Percentiles rank a stretch among this genome's conserved stretches.
Conservation (phyloP, 1,139 yeast species). For the Yamadazyma oceani region DNA sequence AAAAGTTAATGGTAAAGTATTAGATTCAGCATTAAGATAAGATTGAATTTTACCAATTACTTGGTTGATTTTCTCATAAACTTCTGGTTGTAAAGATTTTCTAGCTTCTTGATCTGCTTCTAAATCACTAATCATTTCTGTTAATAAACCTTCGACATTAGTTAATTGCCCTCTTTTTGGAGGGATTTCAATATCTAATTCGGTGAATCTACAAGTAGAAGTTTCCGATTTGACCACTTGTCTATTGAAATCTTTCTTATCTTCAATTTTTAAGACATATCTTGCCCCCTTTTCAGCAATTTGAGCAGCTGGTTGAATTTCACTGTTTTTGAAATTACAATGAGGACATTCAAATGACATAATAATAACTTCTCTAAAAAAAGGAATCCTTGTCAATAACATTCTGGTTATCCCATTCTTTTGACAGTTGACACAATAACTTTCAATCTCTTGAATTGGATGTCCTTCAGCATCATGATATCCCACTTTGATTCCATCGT, state of each 20-base stretch:
- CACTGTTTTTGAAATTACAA: conserved; percentile 88
- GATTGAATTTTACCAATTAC: conserved; percentile 62
- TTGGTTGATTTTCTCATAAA: conserved; percentile 70
- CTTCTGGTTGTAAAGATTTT: conserved; percentile 68
- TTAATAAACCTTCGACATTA: conserved; percentile 83
- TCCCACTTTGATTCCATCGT: conserved; percentile 37
- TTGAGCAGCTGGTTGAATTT: conserved; percentile 90
- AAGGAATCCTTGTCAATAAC: conserved; percentile 86
- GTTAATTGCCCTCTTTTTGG: conserved; percentile 93
- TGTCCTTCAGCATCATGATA: conserved; percentile 88
- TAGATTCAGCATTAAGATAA: conserved; percentile 62
- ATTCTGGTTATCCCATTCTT: conserved; percentile 80
- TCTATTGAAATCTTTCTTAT: conserved; percentile 75
- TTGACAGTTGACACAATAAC: conserved; percentile 95
- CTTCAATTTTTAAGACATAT: conserved; percentile 70
- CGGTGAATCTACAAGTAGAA: conserved; percentile 78
- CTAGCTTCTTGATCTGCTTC: conserved; percentile 79
- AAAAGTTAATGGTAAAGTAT: conserved; percentile 75
- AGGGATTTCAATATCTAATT: conserved; percentile 91
- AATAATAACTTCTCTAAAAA: conserved; percentile 83
- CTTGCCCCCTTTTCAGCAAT: conserved; percentile 86
- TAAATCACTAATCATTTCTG: conserved; percentile 84
- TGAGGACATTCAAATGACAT: conserved; percentile 98
- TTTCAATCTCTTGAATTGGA: conserved; percentile 92
- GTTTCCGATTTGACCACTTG: conserved; percentile 91